Conservation (phyloP, 2,329 filamentous ascomycete genomes). For the Zelopaecilomyces penicillatus region DNA sequence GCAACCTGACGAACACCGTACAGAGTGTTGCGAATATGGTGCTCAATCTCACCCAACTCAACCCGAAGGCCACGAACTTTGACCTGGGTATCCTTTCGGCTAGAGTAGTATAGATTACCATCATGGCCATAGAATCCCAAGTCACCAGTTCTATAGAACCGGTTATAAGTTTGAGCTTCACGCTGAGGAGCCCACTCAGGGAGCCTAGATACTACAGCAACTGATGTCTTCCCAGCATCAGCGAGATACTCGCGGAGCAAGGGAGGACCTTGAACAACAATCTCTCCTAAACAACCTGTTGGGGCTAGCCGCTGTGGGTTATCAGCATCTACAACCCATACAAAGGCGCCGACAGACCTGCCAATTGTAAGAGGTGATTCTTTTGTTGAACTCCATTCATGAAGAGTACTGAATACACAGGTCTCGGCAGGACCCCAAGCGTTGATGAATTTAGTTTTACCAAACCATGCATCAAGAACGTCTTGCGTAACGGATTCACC, state of each 20-base stretch:
- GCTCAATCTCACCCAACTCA: slow-evolving; percentile 6
- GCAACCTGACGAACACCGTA: slow-evolving; percentile 1
- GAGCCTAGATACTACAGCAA: not conserved
- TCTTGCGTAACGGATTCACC: too few relatives aligned
- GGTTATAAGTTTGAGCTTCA: not conserved
- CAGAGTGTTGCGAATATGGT: slow-evolving; percentile 1
- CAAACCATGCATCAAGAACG: too few relatives aligned
- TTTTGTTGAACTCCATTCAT: too few relatives aligned
- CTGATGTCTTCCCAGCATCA: not conserved
- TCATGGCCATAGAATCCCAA: slow-evolving; percentile 2
- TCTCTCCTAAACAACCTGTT: not conserved
- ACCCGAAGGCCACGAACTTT: slow-evolving; percentile 46
- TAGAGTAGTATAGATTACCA: slow-evolving; percentile 31
- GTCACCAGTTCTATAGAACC: not conserved
- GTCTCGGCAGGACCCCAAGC: too few relatives aligned
- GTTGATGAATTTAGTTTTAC: too few relatives aligned
- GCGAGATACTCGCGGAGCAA: not conserved
- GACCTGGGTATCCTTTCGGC: slow-evolving; percentile 46
- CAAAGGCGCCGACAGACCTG: too few relatives aligned
- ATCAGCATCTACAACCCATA: not conserved
- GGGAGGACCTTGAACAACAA: not conserved
- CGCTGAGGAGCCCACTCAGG: slow-evolving; percentile 3
- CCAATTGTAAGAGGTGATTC: too few relatives aligned
- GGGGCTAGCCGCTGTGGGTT: not conserved
- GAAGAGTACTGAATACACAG: too few relatives aligned